Percentiles rank a stretch among this genome's conserved stretches.
phyloP scores from a whole-genome alignment of 1,139 yeast genomes.

The Kluyveromyces sp. region DNA sequence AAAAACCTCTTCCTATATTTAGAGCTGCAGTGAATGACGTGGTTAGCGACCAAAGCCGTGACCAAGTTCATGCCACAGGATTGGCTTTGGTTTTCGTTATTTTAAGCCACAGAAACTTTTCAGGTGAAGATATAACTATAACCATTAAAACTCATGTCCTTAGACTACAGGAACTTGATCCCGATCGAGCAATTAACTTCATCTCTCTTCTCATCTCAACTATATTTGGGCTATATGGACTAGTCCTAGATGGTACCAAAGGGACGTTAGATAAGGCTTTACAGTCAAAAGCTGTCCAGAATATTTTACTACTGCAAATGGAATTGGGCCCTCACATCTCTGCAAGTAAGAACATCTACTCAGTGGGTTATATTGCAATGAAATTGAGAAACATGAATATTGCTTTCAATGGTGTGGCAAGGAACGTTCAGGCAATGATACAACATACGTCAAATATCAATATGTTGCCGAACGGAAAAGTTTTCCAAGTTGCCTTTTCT shows the following conservation, averaged over 20 bases:
- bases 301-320: constrained; percentile 27
- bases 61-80: constrained; percentile 25
- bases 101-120: constrained; percentile 28
- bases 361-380: constrained; percentile 28
- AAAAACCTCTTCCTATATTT: constrained; percentile 17
- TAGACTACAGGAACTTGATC: constrained; percentile 17
- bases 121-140: constrained; percentile 30
- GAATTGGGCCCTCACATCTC: constrained; percentile 26
- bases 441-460: constrained; percentile 29
- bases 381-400: constrained; percentile 28
- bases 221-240: constrained; percentile 28
- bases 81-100: constrained; percentile 30
- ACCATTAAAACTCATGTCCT: constrained; percentile 28
- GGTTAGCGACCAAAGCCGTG: constrained; percentile 14
- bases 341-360: constrained; percentile 20
- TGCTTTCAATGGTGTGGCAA: constrained; percentile 31
- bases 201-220: constrained; percentile 23
- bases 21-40: constrained; percentile 14
- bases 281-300: constrained; percentile 31
- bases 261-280: constrained; percentile 30
- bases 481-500: constrained; percentile 29
- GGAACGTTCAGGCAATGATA: constrained; percentile 23
- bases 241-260: constrained; percentile 29
- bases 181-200: constrained; percentile 23
- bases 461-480: constrained; percentile 21